These are phyloP conservation scores for Saccharum spontaneum DNA, from an alignment of 176 grass and related monocot species.

Conservation along the genomic window DNA sequence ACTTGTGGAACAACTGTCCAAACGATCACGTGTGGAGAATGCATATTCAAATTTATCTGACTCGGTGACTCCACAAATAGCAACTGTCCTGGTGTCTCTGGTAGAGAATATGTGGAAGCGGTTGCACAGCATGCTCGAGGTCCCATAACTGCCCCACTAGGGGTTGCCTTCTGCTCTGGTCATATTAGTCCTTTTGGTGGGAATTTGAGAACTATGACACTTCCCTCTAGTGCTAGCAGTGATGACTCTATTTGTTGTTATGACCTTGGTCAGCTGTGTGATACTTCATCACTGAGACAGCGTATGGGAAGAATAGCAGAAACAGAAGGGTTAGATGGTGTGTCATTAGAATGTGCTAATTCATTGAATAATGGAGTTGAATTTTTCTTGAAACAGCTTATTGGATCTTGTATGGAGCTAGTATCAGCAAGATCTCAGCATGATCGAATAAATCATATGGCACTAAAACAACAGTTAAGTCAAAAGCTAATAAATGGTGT, in stretches of 20 bases:
- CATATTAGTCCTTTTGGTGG: constrained; percentile 42
- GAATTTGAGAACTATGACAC: constrained; percentile 30
- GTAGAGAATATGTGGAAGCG: background rate
- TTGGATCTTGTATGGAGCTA: constrained; percentile 51
- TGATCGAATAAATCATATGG: constrained; percentile 7
- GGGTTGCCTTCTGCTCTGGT: constrained; percentile 57
- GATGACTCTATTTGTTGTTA: constrained; percentile 24
- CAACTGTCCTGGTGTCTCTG: constrained; percentile 8
- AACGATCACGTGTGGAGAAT: constrained; percentile 7
- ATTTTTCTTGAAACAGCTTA: constrained; percentile 58
- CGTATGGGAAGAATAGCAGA: constrained; percentile 61
- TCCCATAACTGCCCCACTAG: constrained; percentile 48
- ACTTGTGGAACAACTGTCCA: constrained; percentile 30
- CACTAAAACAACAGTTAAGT: constrained; percentile 10
- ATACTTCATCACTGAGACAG: constrained; percentile 45
- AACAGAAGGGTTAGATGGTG: constrained; percentile 54
- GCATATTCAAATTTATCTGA: background rate
- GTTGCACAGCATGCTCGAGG: constrained; percentile 24
- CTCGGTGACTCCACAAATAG: constrained; percentile 24
- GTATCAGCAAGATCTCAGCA: constrained; percentile 34
- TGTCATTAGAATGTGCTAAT: constrained; percentile 57
- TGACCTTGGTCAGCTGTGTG: constrained; percentile 46
- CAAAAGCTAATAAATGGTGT: constrained; percentile 10
- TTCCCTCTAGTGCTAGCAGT: constrained; percentile 4
- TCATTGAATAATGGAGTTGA: constrained; percentile 57